Evolutionary conservation across 83 land plant species (phyloP), one percentile per base, ranked within the genome.

Genomic region (Picea mariana): DNA sequence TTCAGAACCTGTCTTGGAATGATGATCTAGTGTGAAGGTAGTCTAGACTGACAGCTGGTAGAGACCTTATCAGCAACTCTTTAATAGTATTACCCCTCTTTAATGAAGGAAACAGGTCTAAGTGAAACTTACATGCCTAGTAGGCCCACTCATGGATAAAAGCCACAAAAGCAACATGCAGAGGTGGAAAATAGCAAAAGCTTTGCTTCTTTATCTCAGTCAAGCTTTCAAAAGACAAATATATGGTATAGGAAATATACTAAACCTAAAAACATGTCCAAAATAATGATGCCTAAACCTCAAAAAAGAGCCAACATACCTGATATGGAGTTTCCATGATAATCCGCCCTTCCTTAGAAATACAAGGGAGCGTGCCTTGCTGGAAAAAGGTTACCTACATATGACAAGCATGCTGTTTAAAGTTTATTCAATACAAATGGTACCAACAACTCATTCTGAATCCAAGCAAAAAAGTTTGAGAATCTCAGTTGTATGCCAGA

Each of bases 341-440:
- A 69, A 92, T 90, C 82, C 88, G 89, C 13, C 98, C 94, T 82
- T 92, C 96, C 80, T 85, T 92, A 18, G 98, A 90, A 26, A 96
- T 81, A 80, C 98, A 96, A 62, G 98, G 98, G 58, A 96, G 84
- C 31, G 98, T 94, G 18, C 97, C 98, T 82, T 96, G 97, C 88
- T 94, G 96, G 82, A 96, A 96, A 78, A 96, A 96, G 17, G 90
- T 92, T 4, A 96, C 85, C 98, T 96, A 86, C 64, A 78, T 73
- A 62, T 15, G 23, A 60, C 78, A 80, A 21, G 58, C 60, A 67
- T 13, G n/a, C 38, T 55, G 20, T 21, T 47, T 64, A 81, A 38
- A 81, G 71, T 15, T 5, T 55, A 31, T 23, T 58, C 18, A 11
- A 73, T 12, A 44, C n/a, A n/a, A 73, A 20, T n/a, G 11, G 24